Evolutionary conservation across 2,329 filamentous ascomycete species (phyloP), one percentile per base, ranked within the genome.

Genomic region (Phaeosphaeria sp.): DNA sequence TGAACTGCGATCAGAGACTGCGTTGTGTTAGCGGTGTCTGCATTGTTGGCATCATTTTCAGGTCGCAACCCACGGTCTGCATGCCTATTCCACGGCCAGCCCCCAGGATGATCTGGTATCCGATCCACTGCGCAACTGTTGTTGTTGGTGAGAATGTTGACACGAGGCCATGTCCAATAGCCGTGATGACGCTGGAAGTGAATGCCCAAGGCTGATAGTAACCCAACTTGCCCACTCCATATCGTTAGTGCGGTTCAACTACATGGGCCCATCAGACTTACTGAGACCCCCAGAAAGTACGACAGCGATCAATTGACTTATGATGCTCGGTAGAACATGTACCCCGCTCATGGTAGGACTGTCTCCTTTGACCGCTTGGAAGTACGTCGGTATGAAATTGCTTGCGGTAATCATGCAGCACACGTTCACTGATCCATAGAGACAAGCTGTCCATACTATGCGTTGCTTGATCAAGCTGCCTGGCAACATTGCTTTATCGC

Each of bases 81-180:
- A 70, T 59, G 1, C 62, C 63, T n/a, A 62, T 50, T 9, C 72
- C 71, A 13, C 67, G 60, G 0, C 70, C 71, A 9, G 52, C 58
- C 1, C 73, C 72, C 3, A 69, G 17, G 2, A 75, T 3, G 20
- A 73, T 66, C 46, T 74, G 66, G 15, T 67, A 73, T 1, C 69
- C 67, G 41, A 74, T 63, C 71, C 73, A 75, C 36, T 68, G 62
- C 1, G 60, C 65, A 6, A 65, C 63, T 18, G 58, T 65, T 1
- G 75, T 78, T 22, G 70, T 56, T 25, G 70, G 65, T 1, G 66
- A 68, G 49, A 80, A 76, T 6, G 77, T 80, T 1, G 77, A 73
- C 3, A 81, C 57, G 1, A 82, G 71, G 2, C 79, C 80, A 7
- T 74, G 72, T 15, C 78, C 79, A 33, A 81, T 72, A 2, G 78